These are phyloP conservation scores for Rhizopogon hawkerae DNA, from an alignment of 1,284 basidiomycete genomes.

Conservation along the genomic window DNA sequence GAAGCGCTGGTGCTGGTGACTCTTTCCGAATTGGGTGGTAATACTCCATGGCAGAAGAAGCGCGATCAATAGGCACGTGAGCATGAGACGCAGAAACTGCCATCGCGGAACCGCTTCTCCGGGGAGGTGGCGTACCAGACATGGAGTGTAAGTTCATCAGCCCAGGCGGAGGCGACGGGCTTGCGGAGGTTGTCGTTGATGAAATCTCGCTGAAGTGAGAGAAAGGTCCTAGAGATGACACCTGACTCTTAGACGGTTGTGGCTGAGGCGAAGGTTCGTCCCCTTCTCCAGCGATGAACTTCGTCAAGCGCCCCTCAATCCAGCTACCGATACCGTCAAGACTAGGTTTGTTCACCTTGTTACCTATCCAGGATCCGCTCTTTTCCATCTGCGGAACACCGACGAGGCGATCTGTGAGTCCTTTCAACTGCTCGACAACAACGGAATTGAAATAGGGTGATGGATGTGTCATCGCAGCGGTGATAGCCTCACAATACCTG, in stretches of 20 bases:
- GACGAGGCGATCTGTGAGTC: slow-evolving; percentile 73
- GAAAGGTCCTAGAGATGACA: slow-evolving; percentile 72
- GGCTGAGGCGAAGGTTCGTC: slow-evolving; percentile 39
- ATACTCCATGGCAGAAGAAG: slow-evolving; percentile 72
- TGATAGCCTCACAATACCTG: slow-evolving; percentile 93
- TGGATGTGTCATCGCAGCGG: slow-evolving; percentile 52
- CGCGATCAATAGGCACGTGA: slow-evolving; percentile 51
- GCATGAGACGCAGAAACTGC: slow-evolving; percentile 37
- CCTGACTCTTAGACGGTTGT: slow-evolving; percentile 34
- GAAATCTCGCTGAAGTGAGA: slow-evolving; percentile 93
- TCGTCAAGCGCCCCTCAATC: slow-evolving; percentile 91
- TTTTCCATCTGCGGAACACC: slow-evolving; percentile 70
- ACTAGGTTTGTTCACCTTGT: slow-evolving; percentile 79
- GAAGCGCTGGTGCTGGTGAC: slow-evolving; percentile 39
- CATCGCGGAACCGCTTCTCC: slow-evolving; percentile 60
- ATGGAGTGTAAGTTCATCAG: slow-evolving; percentile 37
- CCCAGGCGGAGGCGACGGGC: slow-evolving; percentile 64
- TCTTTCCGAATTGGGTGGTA: slow-evolving; percentile 39
- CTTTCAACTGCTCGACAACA: slow-evolving; percentile 73
- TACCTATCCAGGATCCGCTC: slow-evolving; percentile 71
- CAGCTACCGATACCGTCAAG: slow-evolving; percentile 89
- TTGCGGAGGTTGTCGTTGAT: slow-evolving; percentile 62
- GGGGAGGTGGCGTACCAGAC: slow-evolving; percentile 34
- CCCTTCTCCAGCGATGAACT: slow-evolving; percentile 90
- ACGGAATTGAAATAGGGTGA: slow-evolving; percentile 64